Conservation (phyloP, 306 rosid genomes). For the Sophora flavescens region DNA sequence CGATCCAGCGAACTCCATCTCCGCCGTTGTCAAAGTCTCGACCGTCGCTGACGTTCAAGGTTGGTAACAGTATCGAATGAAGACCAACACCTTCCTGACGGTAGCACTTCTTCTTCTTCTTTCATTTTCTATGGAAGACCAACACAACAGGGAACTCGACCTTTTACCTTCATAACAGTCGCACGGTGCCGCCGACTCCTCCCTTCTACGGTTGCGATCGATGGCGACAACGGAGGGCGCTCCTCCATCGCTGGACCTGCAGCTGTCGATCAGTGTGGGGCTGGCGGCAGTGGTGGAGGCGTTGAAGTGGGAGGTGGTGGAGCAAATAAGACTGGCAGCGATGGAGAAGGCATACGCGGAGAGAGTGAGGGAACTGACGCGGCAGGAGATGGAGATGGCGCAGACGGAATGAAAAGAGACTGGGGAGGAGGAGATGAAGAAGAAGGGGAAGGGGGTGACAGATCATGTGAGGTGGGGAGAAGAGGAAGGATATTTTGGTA, state of each 20-base stretch:
- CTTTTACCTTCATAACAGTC: conserved; percentile 73
- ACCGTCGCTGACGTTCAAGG: too few relatives aligned
- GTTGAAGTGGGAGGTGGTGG: conserved; percentile 93
- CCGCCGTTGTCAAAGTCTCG: too few relatives aligned
- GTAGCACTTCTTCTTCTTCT: neutral
- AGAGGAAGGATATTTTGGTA: too few relatives aligned
- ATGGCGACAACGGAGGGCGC: conserved; percentile 36
- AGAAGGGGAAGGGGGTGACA: too few relatives aligned
- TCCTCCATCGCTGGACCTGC: conserved; percentile 78
- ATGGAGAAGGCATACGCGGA: conserved; percentile 96
- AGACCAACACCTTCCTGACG: too few relatives aligned
- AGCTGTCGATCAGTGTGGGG: conserved; percentile 80
- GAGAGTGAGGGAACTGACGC: conserved; percentile 82
- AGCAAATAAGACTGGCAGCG: conserved; percentile 88
- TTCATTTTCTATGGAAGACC: conserved; percentile 66
- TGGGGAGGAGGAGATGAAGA: too few relatives aligned
- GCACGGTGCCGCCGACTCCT: conserved; percentile 52
- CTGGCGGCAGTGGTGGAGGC: conserved; percentile 62
- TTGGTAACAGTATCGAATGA: too few relatives aligned
- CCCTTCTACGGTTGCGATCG: conserved; percentile 63
- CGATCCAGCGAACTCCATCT: too few relatives aligned
- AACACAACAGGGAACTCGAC: conserved; percentile 78
- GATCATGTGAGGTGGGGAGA: too few relatives aligned
- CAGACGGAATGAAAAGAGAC: too few relatives aligned
- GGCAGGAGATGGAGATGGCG: conserved; percentile 95